Evolutionary conservation across 768 basidiomycete genomes (phyloP).

Genomic region (Brasilioporus rufonigricans): DNA sequence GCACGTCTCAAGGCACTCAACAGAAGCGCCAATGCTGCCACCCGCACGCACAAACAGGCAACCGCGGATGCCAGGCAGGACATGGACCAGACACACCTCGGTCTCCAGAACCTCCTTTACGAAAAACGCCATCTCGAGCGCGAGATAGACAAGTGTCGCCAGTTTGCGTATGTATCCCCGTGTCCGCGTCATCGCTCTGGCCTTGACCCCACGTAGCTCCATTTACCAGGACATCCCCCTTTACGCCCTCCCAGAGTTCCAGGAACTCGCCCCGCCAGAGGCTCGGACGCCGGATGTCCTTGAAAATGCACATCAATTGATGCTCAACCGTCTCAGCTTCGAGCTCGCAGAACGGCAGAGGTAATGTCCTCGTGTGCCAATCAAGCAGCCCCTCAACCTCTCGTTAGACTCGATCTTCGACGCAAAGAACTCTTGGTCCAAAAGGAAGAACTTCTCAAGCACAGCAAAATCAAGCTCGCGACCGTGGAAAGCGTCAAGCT

Average conservation of each 20-base stretch:
- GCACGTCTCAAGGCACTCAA: slow-evolving; percentile 78
- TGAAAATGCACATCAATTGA: slow-evolving; percentile 74
- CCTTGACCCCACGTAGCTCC: slow-evolving; percentile 47
- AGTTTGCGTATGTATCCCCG: slow-evolving; percentile 65
- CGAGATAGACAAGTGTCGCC: slow-evolving; percentile 90
- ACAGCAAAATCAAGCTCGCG: slow-evolving; percentile 68
- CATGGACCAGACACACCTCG: slow-evolving; percentile 88
- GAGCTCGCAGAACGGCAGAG: slow-evolving; percentile 87
- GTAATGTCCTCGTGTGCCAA: slow-evolving; percentile 37
- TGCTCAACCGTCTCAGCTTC: slow-evolving; percentile 84
- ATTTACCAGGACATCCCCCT: slow-evolving; percentile 87
- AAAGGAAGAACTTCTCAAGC: slow-evolving; percentile 79
- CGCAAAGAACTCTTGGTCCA: slow-evolving; percentile 64
- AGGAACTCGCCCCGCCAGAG: slow-evolving; percentile 64
- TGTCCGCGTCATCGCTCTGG: not conserved
- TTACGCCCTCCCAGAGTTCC: slow-evolving; percentile 67
- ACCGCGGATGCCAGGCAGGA: slow-evolving; percentile 75
- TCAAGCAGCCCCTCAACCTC: slow-evolving; percentile 4
- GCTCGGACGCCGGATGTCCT: slow-evolving; percentile 60
- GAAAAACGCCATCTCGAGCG: slow-evolving; percentile 88
- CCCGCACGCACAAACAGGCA: slow-evolving; percentile 69
- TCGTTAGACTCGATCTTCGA: slow-evolving; percentile 63
- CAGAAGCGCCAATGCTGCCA: slow-evolving; percentile 67
- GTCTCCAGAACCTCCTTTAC: slow-evolving; percentile 83
- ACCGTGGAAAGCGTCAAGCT: slow-evolving; percentile 77